Base-by-base conservation (phyloP, 1,139 yeast genomes). In the Protomyces inouyei region DNA sequence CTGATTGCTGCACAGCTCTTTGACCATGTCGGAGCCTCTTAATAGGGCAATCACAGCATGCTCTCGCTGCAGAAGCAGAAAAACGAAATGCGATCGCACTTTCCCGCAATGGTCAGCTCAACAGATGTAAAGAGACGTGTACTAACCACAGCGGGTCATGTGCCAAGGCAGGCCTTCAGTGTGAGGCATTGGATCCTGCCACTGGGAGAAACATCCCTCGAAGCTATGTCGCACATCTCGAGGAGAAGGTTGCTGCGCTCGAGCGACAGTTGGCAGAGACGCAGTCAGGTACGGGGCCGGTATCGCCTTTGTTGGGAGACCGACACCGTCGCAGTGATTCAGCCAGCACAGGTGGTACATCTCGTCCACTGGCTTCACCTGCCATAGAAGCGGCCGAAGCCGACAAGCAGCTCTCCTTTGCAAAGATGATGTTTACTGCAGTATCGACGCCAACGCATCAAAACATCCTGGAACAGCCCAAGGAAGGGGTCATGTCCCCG, bases 181-280 rank as follows among this genome's bases (percentile, higher is more conserved):
- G 97, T 75, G 85, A 89, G 23, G 91, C 95, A 0, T 75, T 88
- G 12, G 97, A 91, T 73, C 90, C 96, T 0, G 90, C 90, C 3
- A 88, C 96, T 0, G 96, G 96, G 0, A 77, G 96, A 65, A 91
- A 87, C 69, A 83, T 90, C 0, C 96, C 97, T 0, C 77, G 97
- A 56, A 85, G 70, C 65, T 90, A 91, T 72, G 83, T 89, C 5
- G 81, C 84, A 16, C 87, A 86, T 70, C 76, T 91, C 65, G 97
- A 91, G 72, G 85, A 84, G 64, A 77, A 85, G 52, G 78, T 90
- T 1, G 79, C 80, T 14, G 75, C 76, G 18, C 77, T 90, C 67
- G 91, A 88, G 72, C 70, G 71, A 2, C 76, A 79, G 65, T 73
- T 89, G 55, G 74, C 75, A 61, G 76, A 75, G 38, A 43, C 65